Conservation (phyloP, 1,284 basidiomycete genomes). For the Anthracocystis setariae region DNA sequence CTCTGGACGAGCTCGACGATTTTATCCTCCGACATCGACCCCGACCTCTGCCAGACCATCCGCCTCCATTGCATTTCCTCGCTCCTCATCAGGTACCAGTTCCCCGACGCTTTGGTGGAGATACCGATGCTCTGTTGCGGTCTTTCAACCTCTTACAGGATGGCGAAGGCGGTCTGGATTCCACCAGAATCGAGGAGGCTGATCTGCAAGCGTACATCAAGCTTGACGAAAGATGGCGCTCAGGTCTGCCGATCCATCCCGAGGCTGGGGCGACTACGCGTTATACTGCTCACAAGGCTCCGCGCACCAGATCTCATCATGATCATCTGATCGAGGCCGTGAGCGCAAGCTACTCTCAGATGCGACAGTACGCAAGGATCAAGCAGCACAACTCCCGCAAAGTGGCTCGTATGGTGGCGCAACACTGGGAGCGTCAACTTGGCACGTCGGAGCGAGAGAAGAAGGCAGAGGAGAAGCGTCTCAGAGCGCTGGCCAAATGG, state of each 20-base stretch:
- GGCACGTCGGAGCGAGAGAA: slow-evolving; percentile 75
- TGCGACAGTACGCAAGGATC: slow-evolving; percentile 64
- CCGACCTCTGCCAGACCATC: slow-evolving; percentile 31
- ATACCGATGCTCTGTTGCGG: slow-evolving; percentile 21
- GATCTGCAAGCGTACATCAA: slow-evolving; percentile 36
- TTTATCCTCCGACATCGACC: slow-evolving; percentile 35
- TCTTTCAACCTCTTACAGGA: slow-evolving; percentile 48
- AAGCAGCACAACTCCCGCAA: slow-evolving; percentile 68
- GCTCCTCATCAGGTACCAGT: slow-evolving; percentile 45
- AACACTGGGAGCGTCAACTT: slow-evolving; percentile 80
- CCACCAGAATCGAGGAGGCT: slow-evolving; percentile 22
- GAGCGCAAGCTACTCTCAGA: slow-evolving; percentile 29
- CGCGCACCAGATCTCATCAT: slow-evolving; percentile 46
- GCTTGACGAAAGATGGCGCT: slow-evolving; percentile 41
- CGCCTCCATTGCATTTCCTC: slow-evolving; percentile 40
- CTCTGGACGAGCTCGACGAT: slow-evolving; percentile 35
- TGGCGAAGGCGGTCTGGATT: slow-evolving; percentile 19
- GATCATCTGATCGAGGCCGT: slow-evolving; percentile 53
- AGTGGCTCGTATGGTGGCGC: slow-evolving; percentile 77
- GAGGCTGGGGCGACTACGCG: slow-evolving; percentile 22
- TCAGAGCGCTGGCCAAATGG: slow-evolving; percentile 77
- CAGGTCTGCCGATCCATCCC: slow-evolving; percentile 43
- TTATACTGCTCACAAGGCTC: slow-evolving; percentile 28
- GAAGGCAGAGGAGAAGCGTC: slow-evolving; percentile 76
- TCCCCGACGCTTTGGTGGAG: slow-evolving; percentile 27